These are phyloP conservation scores for Trichophyton equinum DNA, from an alignment of 2,329 filamentous ascomycete genomes.

Conservation along the genomic window DNA sequence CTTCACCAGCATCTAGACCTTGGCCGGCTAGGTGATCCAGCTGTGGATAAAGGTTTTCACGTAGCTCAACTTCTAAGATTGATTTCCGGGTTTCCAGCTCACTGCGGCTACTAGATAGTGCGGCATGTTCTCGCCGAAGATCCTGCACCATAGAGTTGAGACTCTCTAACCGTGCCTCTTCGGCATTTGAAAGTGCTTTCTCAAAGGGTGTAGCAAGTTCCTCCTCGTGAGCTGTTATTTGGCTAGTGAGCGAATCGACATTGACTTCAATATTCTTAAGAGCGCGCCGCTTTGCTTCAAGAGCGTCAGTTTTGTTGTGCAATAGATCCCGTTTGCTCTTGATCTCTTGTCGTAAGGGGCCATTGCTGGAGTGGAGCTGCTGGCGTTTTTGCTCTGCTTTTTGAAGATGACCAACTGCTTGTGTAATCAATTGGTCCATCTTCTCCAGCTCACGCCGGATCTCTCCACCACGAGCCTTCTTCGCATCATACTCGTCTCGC, in stretches of 20 bases:
- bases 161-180: conserved; percentile 66
- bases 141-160: conserved; percentile 58
- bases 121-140: conserved; percentile 63
- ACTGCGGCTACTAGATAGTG: conserved; percentile 58
- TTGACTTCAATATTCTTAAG: conserved; percentile 59
- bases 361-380: conserved; percentile 70
- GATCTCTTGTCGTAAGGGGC: conserved; percentile 65
- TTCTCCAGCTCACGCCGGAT: conserved; percentile 59
- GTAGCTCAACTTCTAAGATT: conserved; percentile 71
- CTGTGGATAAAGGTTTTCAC: conserved; percentile 76
- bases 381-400: conserved; percentile 67
- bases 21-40: conserved; percentile 74
- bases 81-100: conserved; percentile 71
- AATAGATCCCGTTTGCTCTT: conserved; percentile 62
- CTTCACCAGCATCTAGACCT: conserved; percentile 54
- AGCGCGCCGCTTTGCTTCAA: conserved; percentile 56
- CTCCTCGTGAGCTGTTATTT: conserved; percentile 61
- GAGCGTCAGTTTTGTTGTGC: conserved; percentile 57
- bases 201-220: conserved; percentile 83
- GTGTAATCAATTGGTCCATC: conserved; percentile 80
- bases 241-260: conserved; percentile 63
- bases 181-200: conserved; percentile 69
- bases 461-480: conserved; percentile 50
- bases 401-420: conserved; percentile 68
- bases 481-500: conserved; percentile 59